Evolutionary conservation across 225 moss, liverwort and hornwort species (phyloP).

Genomic region (Climacium dendroides): DNA sequence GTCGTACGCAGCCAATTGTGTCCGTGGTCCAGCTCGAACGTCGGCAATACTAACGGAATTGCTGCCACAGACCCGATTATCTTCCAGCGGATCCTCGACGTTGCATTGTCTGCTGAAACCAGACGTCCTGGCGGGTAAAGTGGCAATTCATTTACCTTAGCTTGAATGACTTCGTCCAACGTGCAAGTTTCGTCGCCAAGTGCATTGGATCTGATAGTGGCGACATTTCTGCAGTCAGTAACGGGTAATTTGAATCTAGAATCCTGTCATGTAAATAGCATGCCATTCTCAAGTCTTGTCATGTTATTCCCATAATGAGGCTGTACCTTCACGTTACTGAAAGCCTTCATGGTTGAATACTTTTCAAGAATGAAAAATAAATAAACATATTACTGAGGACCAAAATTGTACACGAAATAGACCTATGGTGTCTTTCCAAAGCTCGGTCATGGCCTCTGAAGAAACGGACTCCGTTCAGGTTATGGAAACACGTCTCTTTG

Average conservation of each 20-base stretch:
- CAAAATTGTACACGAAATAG: not conserved
- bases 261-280: not conserved
- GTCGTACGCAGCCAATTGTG: conserved; percentile 42
- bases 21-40: conserved; percentile 34
- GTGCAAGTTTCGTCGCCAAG: not conserved
- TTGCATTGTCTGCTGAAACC: not conserved
- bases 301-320: not conserved
- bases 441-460: not conserved
- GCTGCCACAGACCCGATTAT: conserved; percentile 22
- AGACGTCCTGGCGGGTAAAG: conserved; percentile 27
- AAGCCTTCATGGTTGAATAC: not conserved
- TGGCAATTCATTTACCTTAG: not conserved
- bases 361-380: not conserved
- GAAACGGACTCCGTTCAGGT: not conserved
- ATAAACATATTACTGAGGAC: too few relatives aligned
- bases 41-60: conserved; percentile 12
- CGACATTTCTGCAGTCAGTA: not conserved
- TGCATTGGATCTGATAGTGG: not conserved
- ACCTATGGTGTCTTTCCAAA: not conserved
- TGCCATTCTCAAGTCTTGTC: not conserved
- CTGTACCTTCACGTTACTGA: not conserved
- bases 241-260: not conserved
- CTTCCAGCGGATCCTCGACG: conserved; percentile 33
- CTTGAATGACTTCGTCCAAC: not conserved
- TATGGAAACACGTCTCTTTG: not conserved